Conservation (phyloP, 2,329 filamentous ascomycete species). For the Cordyceps cicadae region DNA sequence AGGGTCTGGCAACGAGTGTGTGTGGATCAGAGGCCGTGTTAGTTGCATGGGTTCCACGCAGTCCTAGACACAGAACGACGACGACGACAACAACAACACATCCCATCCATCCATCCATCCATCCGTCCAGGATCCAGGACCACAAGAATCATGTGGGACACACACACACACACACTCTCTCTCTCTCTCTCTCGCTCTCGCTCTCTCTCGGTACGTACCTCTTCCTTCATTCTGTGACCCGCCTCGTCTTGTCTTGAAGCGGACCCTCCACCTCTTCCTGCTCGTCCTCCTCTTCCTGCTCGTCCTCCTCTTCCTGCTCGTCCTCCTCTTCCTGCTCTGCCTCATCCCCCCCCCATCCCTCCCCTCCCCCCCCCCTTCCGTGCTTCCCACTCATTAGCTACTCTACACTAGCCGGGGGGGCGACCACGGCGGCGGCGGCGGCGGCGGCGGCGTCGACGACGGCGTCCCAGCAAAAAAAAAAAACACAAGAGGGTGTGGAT, state of each 20-base stretch:
- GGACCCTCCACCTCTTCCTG: neutral
- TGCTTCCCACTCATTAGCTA: constrained; percentile 8
- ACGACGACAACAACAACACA: neutral
- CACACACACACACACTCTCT: too few relatives aligned
- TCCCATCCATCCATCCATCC: too few relatives aligned
- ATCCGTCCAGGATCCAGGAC: too few relatives aligned
- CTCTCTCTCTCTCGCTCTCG: too few relatives aligned
- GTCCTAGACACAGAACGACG: constrained; percentile 18
- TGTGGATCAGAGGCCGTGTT: constrained; percentile 18
- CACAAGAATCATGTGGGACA: neutral
- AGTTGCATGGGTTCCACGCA: constrained; percentile 29
- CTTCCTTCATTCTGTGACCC: neutral
- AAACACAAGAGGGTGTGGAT: neutral
- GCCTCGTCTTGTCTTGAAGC: constrained; percentile 10
- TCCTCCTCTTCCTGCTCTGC: too few relatives aligned
- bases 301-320: too few relatives aligned
- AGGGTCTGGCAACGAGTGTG: constrained; percentile 20
- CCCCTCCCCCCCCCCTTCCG: too few relatives aligned
- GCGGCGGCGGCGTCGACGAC: neutral
- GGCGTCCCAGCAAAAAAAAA: neutral
- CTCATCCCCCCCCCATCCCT: too few relatives aligned
- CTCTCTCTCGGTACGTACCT: constrained; percentile 17
- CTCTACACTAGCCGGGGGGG: constrained; percentile 13
- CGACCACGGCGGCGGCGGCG: too few relatives aligned
- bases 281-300: too few relatives aligned